Percentiles rank a stretch among this genome's conserved stretches.
These are phyloP conservation scores for Sporisorium scitamineum DNA, from an alignment of 1,284 basidiomycete genomes.

Conservation along the genomic window DNA sequence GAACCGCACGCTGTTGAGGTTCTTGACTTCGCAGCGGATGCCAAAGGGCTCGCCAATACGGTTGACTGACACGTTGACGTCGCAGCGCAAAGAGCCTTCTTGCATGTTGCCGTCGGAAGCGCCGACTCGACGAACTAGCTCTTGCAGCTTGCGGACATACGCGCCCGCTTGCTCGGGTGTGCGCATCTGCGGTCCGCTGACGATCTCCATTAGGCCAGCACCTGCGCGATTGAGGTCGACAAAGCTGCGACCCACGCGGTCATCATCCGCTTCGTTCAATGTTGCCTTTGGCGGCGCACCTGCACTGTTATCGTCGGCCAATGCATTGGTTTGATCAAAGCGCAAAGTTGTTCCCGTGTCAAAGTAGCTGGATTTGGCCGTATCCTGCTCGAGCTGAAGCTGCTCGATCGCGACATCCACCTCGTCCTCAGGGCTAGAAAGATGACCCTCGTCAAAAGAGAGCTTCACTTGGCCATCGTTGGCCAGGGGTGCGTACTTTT, in stretches of 20 bases:
- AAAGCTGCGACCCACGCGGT: conserved; percentile 70
- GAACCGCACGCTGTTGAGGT: conserved; percentile 90
- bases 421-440: conserved; percentile 70
- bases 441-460: conserved; percentile 60
- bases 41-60: conserved; percentile 76
- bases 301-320: background rate
- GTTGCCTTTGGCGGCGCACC: background rate
- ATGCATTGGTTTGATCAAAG: conserved; percentile 6
- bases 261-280: conserved; percentile 70
- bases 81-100: conserved; percentile 80
- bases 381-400: conserved; percentile 97
- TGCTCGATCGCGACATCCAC: conserved; percentile 83
- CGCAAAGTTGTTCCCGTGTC: conserved; percentile 67
- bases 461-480: conserved; percentile 77
- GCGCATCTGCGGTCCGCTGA: conserved; percentile 90
- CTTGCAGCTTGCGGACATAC: conserved; percentile 87
- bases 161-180: conserved; percentile 90
- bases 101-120: conserved; percentile 98
- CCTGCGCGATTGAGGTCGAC: conserved; percentile 93
- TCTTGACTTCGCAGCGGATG: conserved; percentile 96
- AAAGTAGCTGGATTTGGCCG: conserved; percentile 84
- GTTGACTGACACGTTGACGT: conserved; percentile 86
- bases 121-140: conserved; percentile 83
- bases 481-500: conserved; percentile 90
- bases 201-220: conserved; percentile 91